Base-by-base conservation (phyloP, 2,329 filamentous ascomycete genomes). In the Aureobasidium sp. region DNA sequence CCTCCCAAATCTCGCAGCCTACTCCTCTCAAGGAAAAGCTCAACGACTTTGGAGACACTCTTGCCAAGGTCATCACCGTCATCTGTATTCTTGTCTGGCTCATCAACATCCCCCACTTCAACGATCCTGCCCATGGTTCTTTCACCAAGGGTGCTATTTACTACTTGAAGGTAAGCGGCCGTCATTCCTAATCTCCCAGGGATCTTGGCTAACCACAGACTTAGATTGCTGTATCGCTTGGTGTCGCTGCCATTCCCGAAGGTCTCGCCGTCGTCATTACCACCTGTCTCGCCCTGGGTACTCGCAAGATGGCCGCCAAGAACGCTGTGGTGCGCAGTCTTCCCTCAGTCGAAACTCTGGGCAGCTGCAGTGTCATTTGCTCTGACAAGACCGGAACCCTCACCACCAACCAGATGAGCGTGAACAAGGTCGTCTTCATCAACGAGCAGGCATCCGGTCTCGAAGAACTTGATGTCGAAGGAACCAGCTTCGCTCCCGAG, bases 381-480 rank as follows among this genome's bases (percentile, higher is more conserved):
- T 99, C 95, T 4, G 94, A 99, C 81, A 99, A 99, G 82, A 99
- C 94, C 5, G 95, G 94, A 68, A 99, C 94, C 53, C 79, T 99
- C 73, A 99, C 94, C 12, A 99, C 94, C 44, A 99, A 99, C 78
- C 92, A 97, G 77, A 99, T 99, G 94, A 97, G 94, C 72, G 94
- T 97, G 62, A 94, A 87, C 80, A 96, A 93, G 77, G 78, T 97
- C 62, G 89, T 96, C 52, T 90, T 92, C 73, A 81, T 99, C 68
- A 87, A 84, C 69, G 85, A 89, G 67, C 76, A 83, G 64, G 92
- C 90, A 53, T 84, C 79, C 60, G 87, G 84, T 63, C 80, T 97
- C 27, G 89, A 92, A 69, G 92, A 96, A 73, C 82, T 96, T 52
- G 87, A 94, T 64, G 88, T 99, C 34, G 88, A 96, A 73, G 94